Evolutionary conservation across 176 grass and related monocot genomes (phyloP).

Genomic region (Carex cristatella): DNA sequence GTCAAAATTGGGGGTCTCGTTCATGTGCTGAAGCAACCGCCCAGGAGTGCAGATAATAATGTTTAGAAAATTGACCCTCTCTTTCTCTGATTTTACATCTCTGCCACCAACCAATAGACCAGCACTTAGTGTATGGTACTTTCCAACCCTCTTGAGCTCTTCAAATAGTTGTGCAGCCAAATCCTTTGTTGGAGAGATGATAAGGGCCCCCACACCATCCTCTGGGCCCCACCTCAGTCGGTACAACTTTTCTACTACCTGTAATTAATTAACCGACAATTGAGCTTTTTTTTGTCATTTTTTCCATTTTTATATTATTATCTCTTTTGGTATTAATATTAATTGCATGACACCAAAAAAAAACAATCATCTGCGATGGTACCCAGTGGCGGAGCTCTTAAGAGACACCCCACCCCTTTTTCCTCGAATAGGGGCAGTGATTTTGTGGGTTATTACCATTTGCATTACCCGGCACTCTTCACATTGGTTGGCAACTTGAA

Average conservation of each 20-base stretch:
- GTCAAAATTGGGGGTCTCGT: conserved; percentile 75
- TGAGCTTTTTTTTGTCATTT: background rate
- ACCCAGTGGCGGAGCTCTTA: too few relatives aligned
- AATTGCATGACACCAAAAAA: background rate
- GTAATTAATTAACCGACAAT: background rate
- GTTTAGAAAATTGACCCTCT: conserved; percentile 55
- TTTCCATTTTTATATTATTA: background rate
- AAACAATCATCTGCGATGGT: background rate
- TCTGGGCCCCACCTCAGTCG: conserved; percentile 54
- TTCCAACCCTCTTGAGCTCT: conserved; percentile 45
- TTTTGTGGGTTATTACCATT: too few relatives aligned
- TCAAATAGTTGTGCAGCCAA: conserved; percentile 82
- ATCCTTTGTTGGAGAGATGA: conserved; percentile 77
- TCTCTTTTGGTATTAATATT: background rate
- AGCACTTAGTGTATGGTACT: conserved; percentile 50
- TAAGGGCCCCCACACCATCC: conserved; percentile 74
- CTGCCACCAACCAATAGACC: conserved; percentile 71
- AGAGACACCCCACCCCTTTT: too few relatives aligned
- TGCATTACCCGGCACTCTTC: too few relatives aligned
- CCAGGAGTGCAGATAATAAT: conserved; percentile 90
- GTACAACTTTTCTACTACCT: conserved; percentile 88
- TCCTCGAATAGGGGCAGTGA: too few relatives aligned
- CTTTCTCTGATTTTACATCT: conserved; percentile 74
- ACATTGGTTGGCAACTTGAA: too few relatives aligned
- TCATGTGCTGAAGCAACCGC: conserved; percentile 84